Percentiles rank a stretch among this genome's conserved stretches.
phyloP scores from a whole-genome alignment of 495 filamentous ascomycete genomes.

The Aspergillus affinis region DNA sequence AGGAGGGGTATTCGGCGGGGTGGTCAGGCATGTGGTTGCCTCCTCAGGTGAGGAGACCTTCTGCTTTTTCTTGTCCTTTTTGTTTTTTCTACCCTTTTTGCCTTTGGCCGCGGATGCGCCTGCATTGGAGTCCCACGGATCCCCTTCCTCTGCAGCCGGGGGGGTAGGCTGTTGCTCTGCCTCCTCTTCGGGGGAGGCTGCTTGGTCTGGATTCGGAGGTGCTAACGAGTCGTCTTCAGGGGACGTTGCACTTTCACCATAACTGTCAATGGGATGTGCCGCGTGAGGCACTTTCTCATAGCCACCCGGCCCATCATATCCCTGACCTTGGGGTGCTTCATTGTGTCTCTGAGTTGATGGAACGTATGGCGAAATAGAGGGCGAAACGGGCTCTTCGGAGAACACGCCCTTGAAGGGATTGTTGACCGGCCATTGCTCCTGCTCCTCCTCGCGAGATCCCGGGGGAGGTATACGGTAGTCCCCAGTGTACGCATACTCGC shows the following conservation, averaged over 20 bases:
- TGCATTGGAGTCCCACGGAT: constrained; percentile 9
- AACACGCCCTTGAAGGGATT: constrained; percentile 23
- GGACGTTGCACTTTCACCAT: not conserved
- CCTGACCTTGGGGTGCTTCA: constrained; percentile 14
- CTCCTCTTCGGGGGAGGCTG: constrained; percentile 4
- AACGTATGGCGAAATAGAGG: not conserved
- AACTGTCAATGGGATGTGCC: not conserved
- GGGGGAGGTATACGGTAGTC: constrained; percentile 45
- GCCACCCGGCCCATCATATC: not conserved
- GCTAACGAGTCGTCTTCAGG: not conserved
- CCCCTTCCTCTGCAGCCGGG: constrained; percentile 10
- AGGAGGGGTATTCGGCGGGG: constrained; percentile 44
- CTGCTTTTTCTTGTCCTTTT: constrained; percentile 30
- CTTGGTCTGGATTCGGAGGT: not conserved
- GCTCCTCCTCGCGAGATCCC: constrained; percentile 23
- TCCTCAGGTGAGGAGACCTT: constrained; percentile 19
- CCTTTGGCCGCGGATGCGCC: constrained; percentile 14
- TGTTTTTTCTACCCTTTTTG: constrained; percentile 27
- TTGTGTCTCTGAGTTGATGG: constrained; percentile 18
- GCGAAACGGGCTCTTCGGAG: constrained; percentile 5
- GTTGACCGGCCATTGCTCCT: constrained; percentile 11
- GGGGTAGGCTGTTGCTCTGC: constrained; percentile 1
- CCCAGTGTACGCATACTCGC: constrained; percentile 51
- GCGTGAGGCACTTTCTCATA: not conserved
- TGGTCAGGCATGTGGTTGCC: constrained; percentile 34